These are phyloP conservation scores for Oxytropis ochrocephala DNA, from an alignment of 306 rosid genomes.

Conservation along the genomic window DNA sequence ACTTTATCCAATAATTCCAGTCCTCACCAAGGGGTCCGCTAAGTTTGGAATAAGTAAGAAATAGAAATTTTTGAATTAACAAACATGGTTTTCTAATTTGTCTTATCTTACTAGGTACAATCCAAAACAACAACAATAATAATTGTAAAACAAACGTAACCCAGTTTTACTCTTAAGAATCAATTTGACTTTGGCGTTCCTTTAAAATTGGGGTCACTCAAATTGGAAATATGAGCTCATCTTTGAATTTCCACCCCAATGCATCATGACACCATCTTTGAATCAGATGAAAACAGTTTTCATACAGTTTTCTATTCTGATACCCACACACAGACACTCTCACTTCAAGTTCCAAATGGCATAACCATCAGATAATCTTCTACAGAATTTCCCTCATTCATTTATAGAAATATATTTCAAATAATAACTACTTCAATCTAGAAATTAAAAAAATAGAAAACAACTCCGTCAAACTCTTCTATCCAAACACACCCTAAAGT, in stretches of 20 bases:
- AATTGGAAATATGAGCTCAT: background rate
- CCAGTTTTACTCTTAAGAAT: background rate
- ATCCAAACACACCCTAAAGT: conserved; percentile 12
- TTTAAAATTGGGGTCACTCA: background rate
- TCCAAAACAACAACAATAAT: background rate
- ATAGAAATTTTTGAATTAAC: background rate
- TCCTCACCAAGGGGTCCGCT: background rate
- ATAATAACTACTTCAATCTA: background rate
- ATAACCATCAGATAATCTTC: background rate
- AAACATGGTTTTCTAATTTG: background rate
- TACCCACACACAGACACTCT: background rate
- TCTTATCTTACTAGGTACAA: background rate
- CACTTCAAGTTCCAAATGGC: background rate
- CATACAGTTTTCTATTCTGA: background rate
- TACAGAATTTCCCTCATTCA: background rate
- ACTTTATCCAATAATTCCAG: background rate
- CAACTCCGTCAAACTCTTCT: background rate
- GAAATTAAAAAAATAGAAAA: background rate
- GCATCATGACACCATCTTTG: background rate
- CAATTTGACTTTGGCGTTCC: background rate
- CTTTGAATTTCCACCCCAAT: background rate
- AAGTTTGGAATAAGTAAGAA: background rate
- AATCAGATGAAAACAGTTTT: background rate
- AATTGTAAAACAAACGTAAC: background rate
- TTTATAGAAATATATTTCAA: background rate